Evolutionary conservation across 352 stramenopile species (phyloP), one percentile per base, ranked within the genome.

Genomic region (Sclerospora graminicola): DNA sequence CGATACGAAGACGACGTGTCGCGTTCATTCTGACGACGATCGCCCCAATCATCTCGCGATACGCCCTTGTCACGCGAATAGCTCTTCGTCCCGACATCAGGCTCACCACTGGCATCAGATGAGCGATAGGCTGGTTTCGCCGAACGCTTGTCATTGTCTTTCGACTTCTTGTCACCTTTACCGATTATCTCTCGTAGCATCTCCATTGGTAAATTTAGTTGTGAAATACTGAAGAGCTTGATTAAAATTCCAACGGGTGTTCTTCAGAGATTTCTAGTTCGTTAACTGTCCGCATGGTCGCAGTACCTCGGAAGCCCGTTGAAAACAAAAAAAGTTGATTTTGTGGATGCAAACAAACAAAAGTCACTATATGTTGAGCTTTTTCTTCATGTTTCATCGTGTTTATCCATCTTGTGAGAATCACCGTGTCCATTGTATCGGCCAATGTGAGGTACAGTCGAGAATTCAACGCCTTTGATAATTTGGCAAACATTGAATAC

Each of bases 181-280:
- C 26, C 43, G 31, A 62, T 45, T 2, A 51, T 29, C 8, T 41
- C 39, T 18, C 39, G 38, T 21, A 66, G 20, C 11, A 48, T 14
- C 8, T 62, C 51, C 50, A 55, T 57, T 21, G 26, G 23, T 31
- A 30, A 53, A 51, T 60, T 52, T 36, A 1, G n/a, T 53, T 60
- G 41, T 64, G 36, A 53, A 39, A 16, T 10, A 9, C 10, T 20
- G 23, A 48, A 8, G 11, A 10, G 30, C 9, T n/a, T n/a, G n/a
- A n/a, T n/a, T n/a, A n/a, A n/a, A n/a, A n/a, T n/a, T n/a, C n/a
- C n/a, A n/a, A n/a, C n/a, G n/a, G n/a, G n/a, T n/a, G n/a, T n/a
- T n/a, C n/a, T n/a, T n/a, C n/a, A n/a, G n/a, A n/a, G n/a, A n/a
- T n/a, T n/a, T n/a, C n/a, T n/a, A 4, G 28, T 16, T 35, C 7